Evolutionary conservation across 2,329 filamentous ascomycete genomes (phyloP).

Genomic region (Fusarium buxicola): DNA sequence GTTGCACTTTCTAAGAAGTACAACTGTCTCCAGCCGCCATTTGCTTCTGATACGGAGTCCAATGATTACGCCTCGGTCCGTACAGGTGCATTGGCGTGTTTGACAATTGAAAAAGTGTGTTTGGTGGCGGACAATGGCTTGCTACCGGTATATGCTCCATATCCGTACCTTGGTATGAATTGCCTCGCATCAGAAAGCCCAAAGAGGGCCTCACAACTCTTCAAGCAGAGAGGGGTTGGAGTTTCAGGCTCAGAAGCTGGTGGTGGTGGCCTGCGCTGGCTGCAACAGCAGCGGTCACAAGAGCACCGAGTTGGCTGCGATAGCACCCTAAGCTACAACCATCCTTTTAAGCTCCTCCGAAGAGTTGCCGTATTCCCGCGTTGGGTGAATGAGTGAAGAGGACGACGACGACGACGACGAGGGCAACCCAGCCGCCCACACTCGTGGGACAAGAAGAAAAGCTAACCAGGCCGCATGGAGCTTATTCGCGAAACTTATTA

Average conservation of each 20-base stretch:
- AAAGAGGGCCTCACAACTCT: neutral
- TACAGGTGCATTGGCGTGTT: constrained; percentile 30
- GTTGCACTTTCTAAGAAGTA: constrained; percentile 23
- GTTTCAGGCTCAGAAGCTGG: constrained; percentile 32
- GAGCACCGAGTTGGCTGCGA: constrained; percentile 13
- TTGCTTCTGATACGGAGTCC: constrained; percentile 2
- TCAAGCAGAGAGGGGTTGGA: constrained; percentile 12
- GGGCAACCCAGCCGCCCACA: constrained; percentile 16
- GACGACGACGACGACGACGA: neutral
- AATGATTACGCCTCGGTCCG: constrained; percentile 8
- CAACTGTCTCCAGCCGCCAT: constrained; percentile 11
- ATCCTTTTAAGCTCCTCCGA: constrained; percentile 5
- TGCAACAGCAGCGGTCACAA: constrained; percentile 17
- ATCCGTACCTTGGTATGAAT: neutral
- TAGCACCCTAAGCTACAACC: constrained; percentile 11
- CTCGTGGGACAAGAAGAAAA: neutral
- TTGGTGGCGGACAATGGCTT: constrained; percentile 15
- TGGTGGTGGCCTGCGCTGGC: constrained; percentile 19
- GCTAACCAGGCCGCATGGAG: constrained; percentile 18
- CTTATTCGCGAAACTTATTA: constrained; percentile 11
- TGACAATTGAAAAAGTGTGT: constrained; percentile 21
- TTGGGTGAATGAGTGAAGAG: constrained; percentile 3
- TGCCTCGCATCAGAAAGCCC: neutral
- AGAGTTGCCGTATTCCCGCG: constrained; percentile 16
- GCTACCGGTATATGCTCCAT: neutral